phyloP scores from a whole-genome alignment of 768 basidiomycete genomes.

The Boletus vinaceobasis region DNA sequence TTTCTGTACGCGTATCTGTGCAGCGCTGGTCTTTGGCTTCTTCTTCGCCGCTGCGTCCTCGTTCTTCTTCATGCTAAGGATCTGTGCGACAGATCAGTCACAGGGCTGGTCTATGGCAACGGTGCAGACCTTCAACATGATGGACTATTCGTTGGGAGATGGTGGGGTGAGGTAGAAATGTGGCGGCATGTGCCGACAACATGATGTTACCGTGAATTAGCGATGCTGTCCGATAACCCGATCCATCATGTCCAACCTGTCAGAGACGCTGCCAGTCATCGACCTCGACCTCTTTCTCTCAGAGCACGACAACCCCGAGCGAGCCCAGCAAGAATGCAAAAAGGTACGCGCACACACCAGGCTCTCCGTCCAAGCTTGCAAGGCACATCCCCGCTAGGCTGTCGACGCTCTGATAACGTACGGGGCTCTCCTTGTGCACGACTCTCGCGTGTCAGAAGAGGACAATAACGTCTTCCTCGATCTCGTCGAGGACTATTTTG shows the following conservation, averaged over 20 bases:
- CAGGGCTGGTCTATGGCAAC: not conserved
- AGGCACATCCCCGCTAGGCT: slow-evolving; percentile 43
- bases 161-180: slow-evolving; percentile 22
- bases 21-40: slow-evolving; percentile 97
- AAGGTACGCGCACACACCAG: slow-evolving; percentile 41
- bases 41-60: slow-evolving; percentile 97
- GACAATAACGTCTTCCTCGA: slow-evolving; percentile 85
- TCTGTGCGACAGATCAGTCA: slow-evolving; percentile 46
- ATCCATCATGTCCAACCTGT: slow-evolving; percentile 40
- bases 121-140: slow-evolving; percentile 43
- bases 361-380: not conserved
- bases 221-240: not conserved
- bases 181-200: slow-evolving; percentile 31
- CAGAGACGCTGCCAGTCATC: slow-evolving; percentile 62
- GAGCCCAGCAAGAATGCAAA: slow-evolving; percentile 57
- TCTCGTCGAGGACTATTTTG: slow-evolving; percentile 91
- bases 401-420: slow-evolving; percentile 79
- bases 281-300: slow-evolving; percentile 72
- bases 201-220: not conserved
- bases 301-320: slow-evolving; percentile 41
- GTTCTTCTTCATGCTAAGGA: slow-evolving; percentile 99
- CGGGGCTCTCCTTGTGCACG: slow-evolving; percentile 83
- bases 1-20: slow-evolving; percentile 99
- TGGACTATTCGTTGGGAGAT: slow-evolving; percentile 11
- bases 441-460: slow-evolving; percentile 77